Evolutionary conservation across 2,329 filamentous ascomycete species (phyloP).

Genomic region (Raffaelea deltoideospora): DNA sequence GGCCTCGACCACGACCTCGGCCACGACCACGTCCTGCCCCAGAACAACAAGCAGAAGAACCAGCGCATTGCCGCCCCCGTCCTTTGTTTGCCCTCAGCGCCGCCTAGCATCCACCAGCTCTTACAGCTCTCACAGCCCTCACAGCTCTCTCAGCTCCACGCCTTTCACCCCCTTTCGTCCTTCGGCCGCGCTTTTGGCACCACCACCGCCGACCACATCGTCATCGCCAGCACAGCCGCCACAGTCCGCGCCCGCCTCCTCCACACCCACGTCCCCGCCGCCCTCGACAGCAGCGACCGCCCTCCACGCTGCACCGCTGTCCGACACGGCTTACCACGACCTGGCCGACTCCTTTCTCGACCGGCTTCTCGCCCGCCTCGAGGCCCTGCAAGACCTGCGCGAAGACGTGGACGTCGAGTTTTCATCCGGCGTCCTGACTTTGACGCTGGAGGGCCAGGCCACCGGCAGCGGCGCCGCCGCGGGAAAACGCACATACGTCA

Average conservation of each 20-base stretch:
- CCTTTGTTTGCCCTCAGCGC: too few species aligned
- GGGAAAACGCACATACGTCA: conserved; percentile 67
- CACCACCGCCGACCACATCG: neutral
- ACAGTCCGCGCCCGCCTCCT: neutral
- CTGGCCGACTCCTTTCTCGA: conserved; percentile 63
- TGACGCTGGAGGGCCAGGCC: conserved; percentile 1
- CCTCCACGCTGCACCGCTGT: conserved; percentile 27
- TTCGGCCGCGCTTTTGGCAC: neutral
- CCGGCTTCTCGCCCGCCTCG: conserved; percentile 40
- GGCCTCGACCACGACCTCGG: too few species aligned
- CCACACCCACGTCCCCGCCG: conserved; percentile 15
- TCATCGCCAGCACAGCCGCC: neutral
- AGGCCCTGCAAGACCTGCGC: conserved; percentile 56
- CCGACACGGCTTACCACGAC: conserved; percentile 59
- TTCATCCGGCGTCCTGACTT: conserved; percentile 22
- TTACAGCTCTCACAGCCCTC: too few species aligned
- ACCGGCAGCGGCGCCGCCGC: conserved; percentile 17
- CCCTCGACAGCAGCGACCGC: conserved; percentile 21
- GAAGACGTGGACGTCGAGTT: conserved; percentile 81
- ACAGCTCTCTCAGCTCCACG: neutral
- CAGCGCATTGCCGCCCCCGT: too few species aligned
- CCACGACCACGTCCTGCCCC: neutral
- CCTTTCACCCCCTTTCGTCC: neutral
- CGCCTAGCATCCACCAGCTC: too few species aligned
- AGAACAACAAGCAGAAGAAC: too few species aligned